phyloP scores from a whole-genome alignment of 805 yeast genomes.

The Soucietia sequanensis region DNA sequence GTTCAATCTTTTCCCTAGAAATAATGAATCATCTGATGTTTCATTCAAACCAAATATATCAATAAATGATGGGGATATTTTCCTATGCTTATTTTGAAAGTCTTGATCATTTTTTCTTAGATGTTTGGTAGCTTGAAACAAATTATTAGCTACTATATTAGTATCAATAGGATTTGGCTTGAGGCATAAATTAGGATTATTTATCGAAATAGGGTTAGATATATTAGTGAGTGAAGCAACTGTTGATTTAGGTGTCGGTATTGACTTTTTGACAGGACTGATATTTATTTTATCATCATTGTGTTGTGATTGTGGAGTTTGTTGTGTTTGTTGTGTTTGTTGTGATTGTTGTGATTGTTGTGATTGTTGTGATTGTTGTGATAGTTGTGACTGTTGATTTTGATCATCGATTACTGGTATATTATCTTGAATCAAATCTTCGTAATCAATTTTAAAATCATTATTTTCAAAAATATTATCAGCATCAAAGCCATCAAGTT shows the following conservation, averaged over 20 bases:
- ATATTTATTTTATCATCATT: neutral
- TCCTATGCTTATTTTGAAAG: too few species aligned
- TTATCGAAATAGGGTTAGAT: neutral
- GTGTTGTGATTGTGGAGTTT: neutral
- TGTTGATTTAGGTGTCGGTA: constrained; percentile 2
- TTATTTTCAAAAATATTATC: constrained; percentile 10
- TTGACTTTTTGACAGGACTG: neutral
- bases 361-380: too few species aligned
- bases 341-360: too few species aligned
- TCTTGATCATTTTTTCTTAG: constrained; percentile 12
- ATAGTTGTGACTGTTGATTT: constrained; percentile 1
- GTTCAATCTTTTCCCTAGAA: constrained; percentile 19
- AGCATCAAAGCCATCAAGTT: constrained; percentile 1
- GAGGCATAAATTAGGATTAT: constrained; percentile 4
- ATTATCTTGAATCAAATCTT: constrained; percentile 11
- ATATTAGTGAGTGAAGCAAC: constrained; percentile 1
- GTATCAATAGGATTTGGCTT: constrained; percentile 9
- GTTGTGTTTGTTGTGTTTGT: too few species aligned
- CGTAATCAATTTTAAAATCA: constrained; percentile 20
- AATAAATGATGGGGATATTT: neutral
- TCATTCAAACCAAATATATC: constrained; percentile 1
- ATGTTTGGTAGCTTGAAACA: constrained; percentile 31
- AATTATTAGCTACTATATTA: constrained; percentile 22
- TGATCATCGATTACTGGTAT: neutral
- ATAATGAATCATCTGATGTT: constrained; percentile 10